phyloP scores from a whole-genome alignment of 768 basidiomycete genomes.

The Tremella mesenterica region DNA sequence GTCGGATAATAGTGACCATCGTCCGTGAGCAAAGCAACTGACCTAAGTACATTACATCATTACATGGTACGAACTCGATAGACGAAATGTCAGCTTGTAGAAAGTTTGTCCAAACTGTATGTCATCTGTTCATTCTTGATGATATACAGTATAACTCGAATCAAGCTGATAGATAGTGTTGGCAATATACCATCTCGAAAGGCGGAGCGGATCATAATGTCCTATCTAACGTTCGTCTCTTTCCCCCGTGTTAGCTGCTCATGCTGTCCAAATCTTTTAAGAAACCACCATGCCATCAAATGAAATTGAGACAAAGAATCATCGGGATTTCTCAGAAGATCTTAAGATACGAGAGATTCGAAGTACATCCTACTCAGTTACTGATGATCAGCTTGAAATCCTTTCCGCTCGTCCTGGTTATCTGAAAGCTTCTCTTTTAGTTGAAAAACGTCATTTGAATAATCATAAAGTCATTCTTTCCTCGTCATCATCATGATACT shows the following conservation, averaged over 20 bases:
- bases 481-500: neutral
- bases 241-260: no score
- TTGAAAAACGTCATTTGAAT: slow-evolving; percentile 33
- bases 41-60: no score
- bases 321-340: slow-evolving; percentile 18
- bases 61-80: no score
- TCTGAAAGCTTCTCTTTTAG: slow-evolving; percentile 15
- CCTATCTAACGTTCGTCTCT: neutral
- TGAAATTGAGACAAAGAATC: slow-evolving; percentile 30
- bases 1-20: no score
- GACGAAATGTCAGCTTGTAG: slow-evolving; percentile 12
- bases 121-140: neutral
- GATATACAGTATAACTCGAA: neutral
- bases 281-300: neutral
- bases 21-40: no score
- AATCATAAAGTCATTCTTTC: slow-evolving; percentile 29
- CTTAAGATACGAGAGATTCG: neutral
- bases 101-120: slow-evolving; percentile 20
- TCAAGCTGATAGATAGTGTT: slow-evolving; percentile 11
- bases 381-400: slow-evolving; percentile 21
- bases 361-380: neutral
- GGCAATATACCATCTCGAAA: slow-evolving; percentile 27
- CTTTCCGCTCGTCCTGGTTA: slow-evolving; percentile 27
- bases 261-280: no score
- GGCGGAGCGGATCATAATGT: slow-evolving; percentile 13